phyloP scores from a whole-genome alignment of 164 flowering plant genomes.

The Amborella trichopoda region DNA sequence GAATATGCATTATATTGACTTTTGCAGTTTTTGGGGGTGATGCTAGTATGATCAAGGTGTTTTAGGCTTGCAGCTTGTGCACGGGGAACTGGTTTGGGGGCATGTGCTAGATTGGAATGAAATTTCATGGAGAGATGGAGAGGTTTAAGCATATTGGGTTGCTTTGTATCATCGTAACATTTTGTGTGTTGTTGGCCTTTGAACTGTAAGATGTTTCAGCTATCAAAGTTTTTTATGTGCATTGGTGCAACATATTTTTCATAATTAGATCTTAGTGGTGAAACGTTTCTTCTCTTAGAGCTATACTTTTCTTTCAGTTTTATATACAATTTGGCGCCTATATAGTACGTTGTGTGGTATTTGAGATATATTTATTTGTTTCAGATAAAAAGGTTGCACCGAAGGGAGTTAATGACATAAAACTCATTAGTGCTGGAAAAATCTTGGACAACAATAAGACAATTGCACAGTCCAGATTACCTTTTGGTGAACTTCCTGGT shows the following conservation, averaged over 20 bases:
- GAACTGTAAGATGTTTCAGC: neutral
- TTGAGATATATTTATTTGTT: conserved; percentile 3
- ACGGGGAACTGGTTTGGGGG: no score
- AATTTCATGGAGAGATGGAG: no score
- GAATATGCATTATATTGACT: no score
- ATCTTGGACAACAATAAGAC: conserved; percentile 36
- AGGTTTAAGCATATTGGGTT: no score
- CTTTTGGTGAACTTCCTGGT: conserved; percentile 28
- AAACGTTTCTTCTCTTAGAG: neutral
- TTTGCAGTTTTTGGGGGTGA: no score
- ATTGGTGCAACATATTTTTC: neutral
- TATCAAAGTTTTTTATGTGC: neutral
- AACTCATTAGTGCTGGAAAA: conserved; percentile 33
- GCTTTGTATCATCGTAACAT: no score
- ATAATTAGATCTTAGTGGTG: neutral
- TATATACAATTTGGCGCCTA: no score
- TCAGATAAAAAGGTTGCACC: conserved; percentile 26
- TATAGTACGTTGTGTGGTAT: no score
- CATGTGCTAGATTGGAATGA: no score
- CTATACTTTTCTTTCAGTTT: conserved; percentile 1
- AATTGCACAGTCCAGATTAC: conserved; percentile 30
- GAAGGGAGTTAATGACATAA: conserved; percentile 29
- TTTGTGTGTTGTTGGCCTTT: neutral
- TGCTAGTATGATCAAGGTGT: no score
- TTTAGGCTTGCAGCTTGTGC: no score